These are phyloP conservation scores for Euphrasia confusa DNA, from an alignment of 257 asterid genomes.

Conservation along the genomic window DNA sequence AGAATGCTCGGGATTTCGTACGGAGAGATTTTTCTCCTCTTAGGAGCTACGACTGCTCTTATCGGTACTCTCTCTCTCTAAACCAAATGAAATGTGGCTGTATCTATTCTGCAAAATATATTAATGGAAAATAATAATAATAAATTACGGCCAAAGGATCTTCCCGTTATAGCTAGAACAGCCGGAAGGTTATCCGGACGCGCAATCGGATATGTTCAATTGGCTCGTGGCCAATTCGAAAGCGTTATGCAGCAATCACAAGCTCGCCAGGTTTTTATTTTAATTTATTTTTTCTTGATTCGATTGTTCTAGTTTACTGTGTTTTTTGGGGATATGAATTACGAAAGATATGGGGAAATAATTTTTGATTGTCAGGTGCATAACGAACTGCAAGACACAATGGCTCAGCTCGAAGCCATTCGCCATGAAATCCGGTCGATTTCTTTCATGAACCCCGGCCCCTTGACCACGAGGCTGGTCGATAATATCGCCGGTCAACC, in stretches of 20 bases:
- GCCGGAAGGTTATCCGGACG: constrained; percentile 85
- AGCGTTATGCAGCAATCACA: constrained; percentile 78
- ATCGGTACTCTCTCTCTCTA: constrained; percentile 41
- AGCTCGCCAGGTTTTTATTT: constrained; percentile 62
- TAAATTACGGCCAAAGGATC: constrained; percentile 76
- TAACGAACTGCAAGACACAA: constrained; percentile 85
- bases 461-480: constrained; percentile 58
- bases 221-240: constrained; percentile 89
- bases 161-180: constrained; percentile 70
- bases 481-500: constrained; percentile 47
- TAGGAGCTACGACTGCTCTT: constrained; percentile 80
- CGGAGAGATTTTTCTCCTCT: constrained; percentile 69
- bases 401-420: constrained; percentile 84
- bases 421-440: constrained; percentile 71
- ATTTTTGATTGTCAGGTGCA: constrained; percentile 46
- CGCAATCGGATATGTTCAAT: constrained; percentile 74
- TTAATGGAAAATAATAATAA: not conserved
- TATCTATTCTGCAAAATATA: not conserved
- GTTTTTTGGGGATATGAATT: no score
- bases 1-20: constrained; percentile 77
- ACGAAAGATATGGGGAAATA: not conserved
- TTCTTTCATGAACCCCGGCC: constrained; percentile 75
- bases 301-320: not conserved
- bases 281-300: constrained; percentile 1
- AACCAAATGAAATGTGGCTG: not conserved